Percentiles rank a stretch among this genome's conserved stretches.
These are phyloP conservation scores for Penicillium maclennaniae DNA, from an alignment of 495 filamentous ascomycete species.

Conservation along the genomic window DNA sequence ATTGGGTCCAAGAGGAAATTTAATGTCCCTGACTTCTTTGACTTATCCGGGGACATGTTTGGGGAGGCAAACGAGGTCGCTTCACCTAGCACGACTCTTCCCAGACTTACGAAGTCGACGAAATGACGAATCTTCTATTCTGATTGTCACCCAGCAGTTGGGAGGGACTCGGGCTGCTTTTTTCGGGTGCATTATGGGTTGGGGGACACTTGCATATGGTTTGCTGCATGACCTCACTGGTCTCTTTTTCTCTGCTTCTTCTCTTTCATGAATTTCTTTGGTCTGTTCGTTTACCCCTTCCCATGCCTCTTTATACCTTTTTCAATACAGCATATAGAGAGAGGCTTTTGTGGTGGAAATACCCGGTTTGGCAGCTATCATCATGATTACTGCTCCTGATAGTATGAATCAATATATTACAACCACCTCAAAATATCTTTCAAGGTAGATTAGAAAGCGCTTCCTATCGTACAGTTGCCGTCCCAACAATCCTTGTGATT, in stretches of 20 bases:
- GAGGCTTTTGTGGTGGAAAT: conserved; percentile 33
- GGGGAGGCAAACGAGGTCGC: conserved; percentile 70
- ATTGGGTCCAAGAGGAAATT: conserved; percentile 75
- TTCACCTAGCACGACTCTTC: conserved; percentile 44
- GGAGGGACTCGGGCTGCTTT: conserved; percentile 25
- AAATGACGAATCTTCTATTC: conserved; percentile 38
- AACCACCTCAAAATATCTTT: conserved; percentile 4
- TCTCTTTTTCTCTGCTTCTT: conserved; percentile 11
- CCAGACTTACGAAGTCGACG: conserved; percentile 36
- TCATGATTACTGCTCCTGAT: conserved; percentile 13
- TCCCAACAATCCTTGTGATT: neutral
- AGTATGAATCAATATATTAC: conserved; percentile 27
- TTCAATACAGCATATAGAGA: conserved; percentile 38
- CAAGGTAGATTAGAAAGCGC: neutral
- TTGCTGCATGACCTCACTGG: conserved; percentile 8
- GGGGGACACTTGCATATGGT: conserved; percentile 38
- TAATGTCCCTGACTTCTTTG: conserved; percentile 76
- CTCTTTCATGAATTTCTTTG: conserved; percentile 6
- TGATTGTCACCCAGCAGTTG: conserved; percentile 37
- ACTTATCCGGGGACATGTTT: conserved; percentile 66
- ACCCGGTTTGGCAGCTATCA: conserved; percentile 39
- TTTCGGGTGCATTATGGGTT: conserved; percentile 39
- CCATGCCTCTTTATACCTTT: conserved; percentile 11
- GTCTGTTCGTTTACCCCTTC: conserved; percentile 9
- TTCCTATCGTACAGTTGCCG: neutral